A percentile compares a stretch with the other conserved stretches of the same genome.
Evolutionary conservation across 1,139 yeast genomes (phyloP).

Genomic region (Pichia sp.): DNA sequence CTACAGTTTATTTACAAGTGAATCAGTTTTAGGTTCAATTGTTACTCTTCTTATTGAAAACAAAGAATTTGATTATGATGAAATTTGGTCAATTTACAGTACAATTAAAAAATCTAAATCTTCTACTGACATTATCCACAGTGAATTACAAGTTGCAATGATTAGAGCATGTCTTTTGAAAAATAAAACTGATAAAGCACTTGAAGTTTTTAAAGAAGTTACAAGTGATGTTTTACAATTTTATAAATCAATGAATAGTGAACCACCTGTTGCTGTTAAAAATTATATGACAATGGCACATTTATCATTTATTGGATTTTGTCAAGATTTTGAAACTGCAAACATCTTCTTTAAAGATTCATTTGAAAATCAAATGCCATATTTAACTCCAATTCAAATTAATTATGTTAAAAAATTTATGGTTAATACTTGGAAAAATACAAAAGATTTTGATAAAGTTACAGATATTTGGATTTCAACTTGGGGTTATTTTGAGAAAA

Average conservation of each 20-base stretch:
- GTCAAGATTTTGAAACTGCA: constrained; percentile 66
- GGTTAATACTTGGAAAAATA: constrained; percentile 50
- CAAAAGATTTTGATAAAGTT: constrained; percentile 52
- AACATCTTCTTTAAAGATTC: constrained; percentile 69
- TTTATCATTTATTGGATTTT: constrained; percentile 71
- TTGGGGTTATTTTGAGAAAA: constrained; percentile 43
- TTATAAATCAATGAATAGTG: constrained; percentile 13
- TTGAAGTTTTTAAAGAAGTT: constrained; percentile 40
- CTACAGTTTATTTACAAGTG: constrained; percentile 31
- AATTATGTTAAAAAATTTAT: constrained; percentile 65
- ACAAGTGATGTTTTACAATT: constrained; percentile 30
- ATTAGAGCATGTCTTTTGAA: constrained; percentile 48
- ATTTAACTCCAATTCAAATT: constrained; percentile 62
- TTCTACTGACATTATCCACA: constrained; percentile 31
- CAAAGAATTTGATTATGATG: constrained; percentile 55
- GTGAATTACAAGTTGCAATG: constrained; percentile 52
- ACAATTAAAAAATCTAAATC: constrained; percentile 30
- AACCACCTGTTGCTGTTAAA: constrained; percentile 22
- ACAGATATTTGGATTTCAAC: constrained; percentile 58
- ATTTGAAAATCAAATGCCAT: constrained; percentile 57
- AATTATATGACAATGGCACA: constrained; percentile 59
- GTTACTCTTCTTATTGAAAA: constrained; percentile 59
- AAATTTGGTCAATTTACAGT: constrained; percentile 40
- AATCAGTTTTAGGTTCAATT: constrained; percentile 61
- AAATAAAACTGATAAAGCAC: constrained; percentile 42